These are phyloP conservation scores for Batrachochytrium dendrobatidis DNA, from an alignment of 371 early-diverging fungal species.

Conservation along the genomic window DNA sequence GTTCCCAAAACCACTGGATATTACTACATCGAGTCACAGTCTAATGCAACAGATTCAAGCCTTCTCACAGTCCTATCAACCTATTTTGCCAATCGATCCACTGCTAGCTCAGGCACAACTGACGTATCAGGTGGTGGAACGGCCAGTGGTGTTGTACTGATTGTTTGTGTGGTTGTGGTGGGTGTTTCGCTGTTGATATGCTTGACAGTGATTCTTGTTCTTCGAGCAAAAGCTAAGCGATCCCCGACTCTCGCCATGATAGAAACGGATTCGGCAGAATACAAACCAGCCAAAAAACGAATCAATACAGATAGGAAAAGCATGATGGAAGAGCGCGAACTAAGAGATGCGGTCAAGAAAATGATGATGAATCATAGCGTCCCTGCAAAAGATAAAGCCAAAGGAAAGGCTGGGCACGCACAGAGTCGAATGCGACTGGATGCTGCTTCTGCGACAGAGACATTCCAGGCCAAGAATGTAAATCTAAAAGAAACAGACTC, in stretches of 20 bases:
- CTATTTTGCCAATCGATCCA: not conserved
- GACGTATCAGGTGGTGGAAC: not conserved
- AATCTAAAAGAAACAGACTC: not conserved
- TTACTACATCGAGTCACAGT: not conserved
- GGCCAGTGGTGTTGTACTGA: not conserved
- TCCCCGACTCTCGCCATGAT: not conserved
- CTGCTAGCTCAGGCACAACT: not conserved
- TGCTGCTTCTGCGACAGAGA: not conserved
- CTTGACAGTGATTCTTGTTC: not conserved
- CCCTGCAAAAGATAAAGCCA: not conserved
- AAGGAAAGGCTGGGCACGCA: too few species aligned
- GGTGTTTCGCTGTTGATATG: not conserved
- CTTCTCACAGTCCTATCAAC: not conserved
- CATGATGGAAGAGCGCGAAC: constrained; percentile 2
- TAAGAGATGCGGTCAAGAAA: not conserved
- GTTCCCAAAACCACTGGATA: not conserved
- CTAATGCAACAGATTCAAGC: not conserved
- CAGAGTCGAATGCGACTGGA: constrained; percentile 2
- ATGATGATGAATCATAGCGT: not conserved
- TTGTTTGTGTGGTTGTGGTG: not conserved
- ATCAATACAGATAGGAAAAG: constrained; percentile 1
- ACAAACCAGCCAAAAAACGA: not conserved
- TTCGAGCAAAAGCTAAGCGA: not conserved
- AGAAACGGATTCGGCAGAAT: not conserved
- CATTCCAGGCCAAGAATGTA: constrained; percentile 1